Evolutionary conservation across 2,329 filamentous ascomycete genomes (phyloP).

Genomic region (Pseudogymnoascus sp.): DNA sequence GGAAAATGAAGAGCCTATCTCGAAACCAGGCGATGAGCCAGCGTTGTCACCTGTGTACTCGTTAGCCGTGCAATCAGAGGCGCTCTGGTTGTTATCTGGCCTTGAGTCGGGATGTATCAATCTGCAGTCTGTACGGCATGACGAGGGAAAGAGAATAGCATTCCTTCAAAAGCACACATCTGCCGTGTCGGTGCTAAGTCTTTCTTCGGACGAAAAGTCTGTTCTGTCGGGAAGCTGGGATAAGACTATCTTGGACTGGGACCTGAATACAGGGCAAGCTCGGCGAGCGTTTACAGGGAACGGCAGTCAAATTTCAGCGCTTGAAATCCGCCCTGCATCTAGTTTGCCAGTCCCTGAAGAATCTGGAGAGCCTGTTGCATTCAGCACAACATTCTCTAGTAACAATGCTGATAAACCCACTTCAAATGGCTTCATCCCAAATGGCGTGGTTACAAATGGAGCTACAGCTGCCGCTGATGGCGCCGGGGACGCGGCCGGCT

Average conservation of each 20-base stretch:
- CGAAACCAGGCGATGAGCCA: conserved; percentile 43
- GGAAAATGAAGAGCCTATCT: conserved; percentile 81
- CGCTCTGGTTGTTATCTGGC: conserved; percentile 84
- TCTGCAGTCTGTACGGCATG: conserved; percentile 83
- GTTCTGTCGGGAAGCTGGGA: conserved; percentile 95
- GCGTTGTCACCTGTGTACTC: conserved; percentile 88
- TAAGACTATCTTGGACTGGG: conserved; percentile 90
- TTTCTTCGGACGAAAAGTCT: conserved; percentile 78
- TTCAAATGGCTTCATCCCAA: conserved; percentile 43
- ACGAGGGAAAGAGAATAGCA: conserved; percentile 84
- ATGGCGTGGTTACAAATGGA: conserved; percentile 34
- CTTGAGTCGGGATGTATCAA: conserved; percentile 89
- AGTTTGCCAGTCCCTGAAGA: conserved; percentile 69
- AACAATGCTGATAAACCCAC: conserved; percentile 58
- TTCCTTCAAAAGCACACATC: conserved; percentile 78
- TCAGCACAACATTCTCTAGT: conserved; percentile 65
- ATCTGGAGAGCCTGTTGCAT: conserved; percentile 43
- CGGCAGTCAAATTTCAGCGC: conserved; percentile 76
- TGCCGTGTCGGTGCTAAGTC: conserved; percentile 77
- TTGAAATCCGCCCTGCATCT: conserved; percentile 76
- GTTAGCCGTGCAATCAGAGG: conserved; percentile 80
- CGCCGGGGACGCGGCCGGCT: conserved; percentile 51
- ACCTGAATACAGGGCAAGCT: conserved; percentile 75
- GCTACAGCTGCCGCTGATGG: conserved; percentile 30
- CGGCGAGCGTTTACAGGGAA: conserved; percentile 68